Percentiles rank a stretch among this genome's conserved stretches.
Conservation (phyloP, 2,329 filamentous ascomycete species). For the Verticillium nubilum region DNA sequence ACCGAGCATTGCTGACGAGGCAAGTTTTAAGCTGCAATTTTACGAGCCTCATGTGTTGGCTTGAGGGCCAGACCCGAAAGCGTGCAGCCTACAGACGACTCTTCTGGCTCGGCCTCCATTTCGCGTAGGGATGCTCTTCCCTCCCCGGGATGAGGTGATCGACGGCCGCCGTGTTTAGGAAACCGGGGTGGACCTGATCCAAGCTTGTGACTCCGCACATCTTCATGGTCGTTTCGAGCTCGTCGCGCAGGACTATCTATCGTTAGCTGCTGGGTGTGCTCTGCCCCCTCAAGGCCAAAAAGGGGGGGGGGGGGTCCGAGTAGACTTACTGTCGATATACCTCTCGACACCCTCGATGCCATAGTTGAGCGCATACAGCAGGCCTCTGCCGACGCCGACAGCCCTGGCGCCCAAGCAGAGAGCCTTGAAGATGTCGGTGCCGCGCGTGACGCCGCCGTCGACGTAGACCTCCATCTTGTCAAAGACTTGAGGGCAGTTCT, state of each 20-base stretch:
- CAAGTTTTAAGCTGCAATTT: too few relatives aligned
- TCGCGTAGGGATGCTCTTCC: slow-evolving; percentile 39
- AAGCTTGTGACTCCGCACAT: slow-evolving; percentile 59
- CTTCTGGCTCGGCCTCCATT: slow-evolving; percentile 24
- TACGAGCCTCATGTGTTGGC: not conserved
- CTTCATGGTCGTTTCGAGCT: slow-evolving; percentile 61
- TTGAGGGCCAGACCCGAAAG: not conserved
- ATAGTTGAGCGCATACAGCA: slow-evolving; percentile 56
- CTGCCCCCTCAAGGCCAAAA: slow-evolving; percentile 5
- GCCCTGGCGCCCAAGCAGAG: slow-evolving; percentile 59
- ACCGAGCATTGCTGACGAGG: too few relatives aligned
- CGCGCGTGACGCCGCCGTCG: slow-evolving; percentile 60
- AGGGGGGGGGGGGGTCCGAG: not conserved
- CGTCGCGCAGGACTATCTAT: slow-evolving; percentile 45
- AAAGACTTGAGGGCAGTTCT: slow-evolving; percentile 55
- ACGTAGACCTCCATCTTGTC: slow-evolving; percentile 55
- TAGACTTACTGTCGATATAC: slow-evolving; percentile 46
- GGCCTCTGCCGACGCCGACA: slow-evolving; percentile 57
- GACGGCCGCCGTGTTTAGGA: slow-evolving; percentile 50
- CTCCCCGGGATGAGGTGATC: slow-evolving; percentile 38
- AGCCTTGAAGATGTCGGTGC: slow-evolving; percentile 63
- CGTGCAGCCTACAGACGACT: slow-evolving; percentile 18
- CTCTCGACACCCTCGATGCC: slow-evolving; percentile 52
- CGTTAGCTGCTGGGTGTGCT: not conserved
- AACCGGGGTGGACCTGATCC: slow-evolving; percentile 53